Conservation (phyloP, 2,329 filamentous ascomycete species). For the Aspergillus hiratsukae region DNA sequence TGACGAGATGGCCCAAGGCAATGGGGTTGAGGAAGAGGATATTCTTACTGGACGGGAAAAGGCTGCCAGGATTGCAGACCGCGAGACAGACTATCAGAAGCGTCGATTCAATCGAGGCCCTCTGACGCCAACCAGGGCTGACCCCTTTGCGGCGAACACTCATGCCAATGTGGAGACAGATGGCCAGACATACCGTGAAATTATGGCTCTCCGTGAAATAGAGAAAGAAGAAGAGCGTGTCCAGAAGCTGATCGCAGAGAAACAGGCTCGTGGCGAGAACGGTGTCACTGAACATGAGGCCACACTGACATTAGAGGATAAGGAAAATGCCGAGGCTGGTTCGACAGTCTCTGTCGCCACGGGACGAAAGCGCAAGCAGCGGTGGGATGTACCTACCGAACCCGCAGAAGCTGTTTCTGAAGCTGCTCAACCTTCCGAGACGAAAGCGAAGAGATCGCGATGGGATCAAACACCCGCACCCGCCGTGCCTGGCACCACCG, state of each 20-base stretch:
- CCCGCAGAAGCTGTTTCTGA: conserved; percentile 48
- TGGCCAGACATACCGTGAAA: conserved; percentile 77
- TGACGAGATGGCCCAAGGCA: conserved; percentile 83
- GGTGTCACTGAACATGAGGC: conserved; percentile 64
- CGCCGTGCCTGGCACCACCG: conserved; percentile 36
- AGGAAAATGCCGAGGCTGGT: conserved; percentile 68
- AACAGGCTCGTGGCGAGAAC: conserved; percentile 58
- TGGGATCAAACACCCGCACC: conserved; percentile 80
- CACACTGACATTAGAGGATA: conserved; percentile 67
- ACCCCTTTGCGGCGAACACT: conserved; percentile 75
- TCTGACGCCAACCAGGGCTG: conserved; percentile 78
- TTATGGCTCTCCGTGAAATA: conserved; percentile 86
- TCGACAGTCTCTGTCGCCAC: conserved; percentile 60
- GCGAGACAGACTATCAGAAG: conserved; percentile 97
- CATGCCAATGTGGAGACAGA: conserved; percentile 64
- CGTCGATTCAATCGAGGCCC: conserved; percentile 77
- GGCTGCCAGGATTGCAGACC: conserved; percentile 82
- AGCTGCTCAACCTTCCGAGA: conserved; percentile 48
- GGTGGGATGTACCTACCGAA: conserved; percentile 79
- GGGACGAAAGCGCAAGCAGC: conserved; percentile 81
- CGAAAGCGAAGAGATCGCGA: conserved; percentile 70
- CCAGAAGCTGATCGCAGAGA: conserved; percentile 71
- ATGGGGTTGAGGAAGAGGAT: conserved; percentile 87
- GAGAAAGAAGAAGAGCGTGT: conserved; percentile 93
- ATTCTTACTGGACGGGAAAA: conserved; percentile 81